These are phyloP conservation scores for Leptomonas pyrrhocoris DNA, from an alignment of 208 protist species.

Conservation along the genomic window DNA sequence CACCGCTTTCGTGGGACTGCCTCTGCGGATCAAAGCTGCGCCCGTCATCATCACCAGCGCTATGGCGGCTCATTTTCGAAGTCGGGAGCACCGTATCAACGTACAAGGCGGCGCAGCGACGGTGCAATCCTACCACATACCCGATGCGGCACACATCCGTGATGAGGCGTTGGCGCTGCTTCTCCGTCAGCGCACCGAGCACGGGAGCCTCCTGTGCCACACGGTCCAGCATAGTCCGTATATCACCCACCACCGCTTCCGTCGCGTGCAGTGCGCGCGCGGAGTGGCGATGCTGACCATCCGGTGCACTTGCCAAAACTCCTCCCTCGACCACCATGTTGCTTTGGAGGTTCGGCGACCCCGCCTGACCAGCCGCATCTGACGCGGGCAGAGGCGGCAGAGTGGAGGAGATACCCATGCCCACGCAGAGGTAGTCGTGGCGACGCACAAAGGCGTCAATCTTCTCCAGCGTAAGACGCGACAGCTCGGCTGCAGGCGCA, in stretches of 20 bases:
- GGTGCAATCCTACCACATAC: constrained; percentile 28
- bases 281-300: constrained; percentile 9
- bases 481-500: no score
- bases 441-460: constrained; percentile 17
- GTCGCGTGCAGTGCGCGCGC: background rate
- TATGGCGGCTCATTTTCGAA: background rate
- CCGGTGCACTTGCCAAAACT: background rate
- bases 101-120: constrained; percentile 31
- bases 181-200: constrained; percentile 11
- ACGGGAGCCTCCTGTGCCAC: constrained; percentile 23
- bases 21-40: no score
- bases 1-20: background rate
- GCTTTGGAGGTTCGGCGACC: no score
- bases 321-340: no score
- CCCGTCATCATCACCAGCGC: no score
- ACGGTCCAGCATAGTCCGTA: constrained; percentile 17
- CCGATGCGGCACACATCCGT: constrained; percentile 28
- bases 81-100: constrained; percentile 19
- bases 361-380: background rate
- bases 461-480: constrained; percentile 27
- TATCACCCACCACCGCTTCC: background rate
- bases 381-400: background rate
- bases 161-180: constrained; percentile 27
- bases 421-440: constrained; percentile 12
- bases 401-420: constrained; percentile 12